phyloP scores from a whole-genome alignment of 176 grass and related monocot species.

The Ensete ventricosum region DNA sequence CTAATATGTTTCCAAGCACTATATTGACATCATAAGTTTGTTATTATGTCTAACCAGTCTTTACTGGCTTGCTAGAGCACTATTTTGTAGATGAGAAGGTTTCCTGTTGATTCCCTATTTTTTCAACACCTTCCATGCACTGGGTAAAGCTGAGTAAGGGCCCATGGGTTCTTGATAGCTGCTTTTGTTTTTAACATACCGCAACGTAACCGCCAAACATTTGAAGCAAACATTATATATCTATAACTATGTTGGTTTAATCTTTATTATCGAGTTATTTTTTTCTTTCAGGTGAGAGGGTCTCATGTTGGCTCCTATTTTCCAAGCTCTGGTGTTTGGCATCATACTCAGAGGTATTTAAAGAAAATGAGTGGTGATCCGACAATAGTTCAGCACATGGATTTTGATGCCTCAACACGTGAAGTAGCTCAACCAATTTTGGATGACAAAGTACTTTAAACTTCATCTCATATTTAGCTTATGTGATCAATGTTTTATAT shows the following conservation, averaged over 20 bases:
- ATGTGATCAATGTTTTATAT: conserved; percentile 4
- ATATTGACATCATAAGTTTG: too few species aligned
- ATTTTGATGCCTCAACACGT: conserved; percentile 96
- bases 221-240: too few species aligned
- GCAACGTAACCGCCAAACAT: too few species aligned
- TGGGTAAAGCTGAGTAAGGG: too few species aligned
- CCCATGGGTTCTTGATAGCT: too few species aligned
- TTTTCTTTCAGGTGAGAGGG: conserved; percentile 63
- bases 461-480: not conserved
- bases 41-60: too few species aligned
- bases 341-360: conserved; percentile 78
- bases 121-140: too few species aligned
- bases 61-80: too few species aligned
- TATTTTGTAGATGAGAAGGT: too few species aligned
- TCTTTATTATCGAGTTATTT: not conserved
- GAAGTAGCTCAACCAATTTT: conserved; percentile 67
- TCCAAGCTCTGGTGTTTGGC: conserved; percentile 95
- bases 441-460: conserved; percentile 68
- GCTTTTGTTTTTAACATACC: too few species aligned
- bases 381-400: conserved; percentile 71
- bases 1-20: too few species aligned
- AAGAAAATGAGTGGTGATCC: conserved; percentile 58
- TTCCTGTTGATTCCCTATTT: too few species aligned
- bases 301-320: conserved; percentile 98
- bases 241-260: not conserved